Evolutionary conservation across 495 filamentous ascomycete species (phyloP).

Genomic region (Amorphotheca resinae): DNA sequence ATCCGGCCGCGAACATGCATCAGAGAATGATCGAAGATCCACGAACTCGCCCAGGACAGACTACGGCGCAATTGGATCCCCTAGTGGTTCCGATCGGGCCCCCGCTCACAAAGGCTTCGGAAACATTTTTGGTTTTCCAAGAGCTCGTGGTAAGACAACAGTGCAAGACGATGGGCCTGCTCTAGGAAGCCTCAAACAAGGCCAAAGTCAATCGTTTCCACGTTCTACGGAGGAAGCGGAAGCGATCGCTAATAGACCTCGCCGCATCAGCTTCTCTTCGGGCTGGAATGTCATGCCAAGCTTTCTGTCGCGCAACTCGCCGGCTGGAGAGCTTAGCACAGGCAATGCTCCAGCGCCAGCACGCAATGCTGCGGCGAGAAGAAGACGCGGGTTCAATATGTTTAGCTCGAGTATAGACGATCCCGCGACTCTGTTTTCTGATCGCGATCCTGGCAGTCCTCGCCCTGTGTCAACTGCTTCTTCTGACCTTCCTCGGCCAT

Average conservation of each 20-base stretch:
- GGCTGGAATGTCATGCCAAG: constrained; percentile 40
- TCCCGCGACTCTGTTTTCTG: constrained; percentile 35
- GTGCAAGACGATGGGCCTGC: constrained; percentile 54
- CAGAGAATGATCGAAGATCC: constrained; percentile 23
- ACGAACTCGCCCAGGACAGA: constrained; percentile 23
- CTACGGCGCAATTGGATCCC: constrained; percentile 20
- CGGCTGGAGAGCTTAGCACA: constrained; percentile 13
- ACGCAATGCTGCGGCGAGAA: constrained; percentile 25
- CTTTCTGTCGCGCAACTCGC: constrained; percentile 35
- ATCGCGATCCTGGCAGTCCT: constrained; percentile 55
- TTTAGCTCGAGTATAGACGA: constrained; percentile 51
- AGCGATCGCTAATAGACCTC: constrained; percentile 23
- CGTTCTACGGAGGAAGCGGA: constrained; percentile 37
- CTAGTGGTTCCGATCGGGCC: constrained; percentile 3
- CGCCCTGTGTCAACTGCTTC: constrained; percentile 70
- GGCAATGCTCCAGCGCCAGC: constrained; percentile 32
- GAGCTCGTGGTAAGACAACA: constrained; percentile 48
- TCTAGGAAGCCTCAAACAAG: constrained; percentile 59
- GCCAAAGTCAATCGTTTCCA: constrained; percentile 76
- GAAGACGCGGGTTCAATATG: constrained; percentile 38
- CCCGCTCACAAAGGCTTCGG: constrained; percentile 31
- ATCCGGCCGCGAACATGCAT: constrained; percentile 16
- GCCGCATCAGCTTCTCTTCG: constrained; percentile 38
- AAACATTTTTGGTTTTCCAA: constrained; percentile 54
- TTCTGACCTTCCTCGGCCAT: constrained; percentile 67